phyloP scores from a whole-genome alignment of 2,329 filamentous ascomycete genomes.

The Penicillium sp. region DNA sequence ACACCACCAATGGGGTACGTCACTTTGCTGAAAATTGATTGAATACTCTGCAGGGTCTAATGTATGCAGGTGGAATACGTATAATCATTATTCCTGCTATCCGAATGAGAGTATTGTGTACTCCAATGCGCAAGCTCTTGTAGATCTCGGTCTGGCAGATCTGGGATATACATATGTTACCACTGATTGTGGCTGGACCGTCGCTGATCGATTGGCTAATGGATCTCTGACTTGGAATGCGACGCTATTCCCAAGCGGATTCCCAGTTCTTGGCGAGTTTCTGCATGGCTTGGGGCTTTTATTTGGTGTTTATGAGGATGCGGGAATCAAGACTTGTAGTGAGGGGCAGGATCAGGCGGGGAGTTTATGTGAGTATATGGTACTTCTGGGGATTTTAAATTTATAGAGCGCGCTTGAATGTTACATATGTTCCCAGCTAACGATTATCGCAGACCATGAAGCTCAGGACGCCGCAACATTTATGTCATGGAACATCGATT shows the following conservation, averaged over 20 bases:
- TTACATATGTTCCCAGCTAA: neutral
- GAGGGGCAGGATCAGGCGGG: constrained; percentile 32
- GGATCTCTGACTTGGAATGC: constrained; percentile 45
- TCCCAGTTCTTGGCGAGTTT: constrained; percentile 42
- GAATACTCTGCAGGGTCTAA: neutral
- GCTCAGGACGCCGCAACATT: constrained; percentile 43
- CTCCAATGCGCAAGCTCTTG: constrained; percentile 54
- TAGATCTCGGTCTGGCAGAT: constrained; percentile 52
- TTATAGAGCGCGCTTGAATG: no score
- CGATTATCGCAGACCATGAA: constrained; percentile 39
- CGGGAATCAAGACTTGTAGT: constrained; percentile 44
- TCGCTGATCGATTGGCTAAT: constrained; percentile 35
- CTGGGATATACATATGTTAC: constrained; percentile 59
- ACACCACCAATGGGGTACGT: constrained; percentile 34
- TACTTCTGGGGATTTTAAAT: no score
- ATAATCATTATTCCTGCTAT: constrained; percentile 57
- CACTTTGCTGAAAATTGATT: neutral
- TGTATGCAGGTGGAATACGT: constrained; percentile 55
- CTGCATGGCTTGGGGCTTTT: constrained; percentile 43
- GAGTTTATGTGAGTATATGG: constrained; percentile 30
- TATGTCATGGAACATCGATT: constrained; percentile 39
- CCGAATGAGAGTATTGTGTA: constrained; percentile 52
- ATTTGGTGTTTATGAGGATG: constrained; percentile 49
- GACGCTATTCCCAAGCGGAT: constrained; percentile 44
- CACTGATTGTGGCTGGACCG: constrained; percentile 61